Percentiles rank a stretch among this genome's conserved stretches.
These are phyloP conservation scores for Cucumis cinereus DNA, from an alignment of 306 rosid species.

Conservation along the genomic window DNA sequence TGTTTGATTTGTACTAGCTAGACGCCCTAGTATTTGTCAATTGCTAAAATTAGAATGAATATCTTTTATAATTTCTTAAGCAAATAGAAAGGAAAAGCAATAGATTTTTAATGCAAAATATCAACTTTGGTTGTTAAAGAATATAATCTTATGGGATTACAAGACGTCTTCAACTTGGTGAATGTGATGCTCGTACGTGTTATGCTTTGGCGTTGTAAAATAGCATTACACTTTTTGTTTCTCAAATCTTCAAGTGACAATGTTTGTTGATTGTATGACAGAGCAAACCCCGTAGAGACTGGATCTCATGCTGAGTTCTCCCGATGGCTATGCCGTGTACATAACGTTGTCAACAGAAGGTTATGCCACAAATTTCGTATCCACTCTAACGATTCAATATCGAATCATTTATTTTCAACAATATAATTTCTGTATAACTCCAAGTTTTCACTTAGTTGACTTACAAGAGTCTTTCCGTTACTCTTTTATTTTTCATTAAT, in stretches of 20 bases:
- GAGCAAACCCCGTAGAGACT: slow-evolving; percentile 69
- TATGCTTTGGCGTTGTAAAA: not conserved
- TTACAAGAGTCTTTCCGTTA: not conserved
- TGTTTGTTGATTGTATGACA: slow-evolving; percentile 23
- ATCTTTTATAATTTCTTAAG: not conserved
- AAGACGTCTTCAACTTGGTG: not conserved
- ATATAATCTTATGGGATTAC: not conserved
- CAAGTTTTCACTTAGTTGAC: not conserved
- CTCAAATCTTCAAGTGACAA: not conserved
- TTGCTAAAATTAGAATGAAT: not conserved
- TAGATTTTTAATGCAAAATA: not conserved
- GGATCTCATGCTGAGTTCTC: slow-evolving; percentile 75
- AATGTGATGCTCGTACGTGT: not conserved
- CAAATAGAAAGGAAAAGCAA: not conserved
- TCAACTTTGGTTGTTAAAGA: not conserved
- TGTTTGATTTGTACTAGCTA: not conserved
- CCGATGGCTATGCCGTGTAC: slow-evolving; percentile 73
- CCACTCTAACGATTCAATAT: not conserved
- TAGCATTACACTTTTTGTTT: not conserved
- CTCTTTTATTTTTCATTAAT: not conserved
- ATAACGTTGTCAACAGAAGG: slow-evolving; percentile 84
- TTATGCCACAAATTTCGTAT: not conserved
- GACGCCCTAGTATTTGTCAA: not conserved
- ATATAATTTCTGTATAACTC: not conserved
- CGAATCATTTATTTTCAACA: not conserved